Percentiles rank a stretch among this genome's conserved stretches.
Evolutionary conservation across 495 filamentous ascomycete species (phyloP).

Genomic region (Penicillium soppii): DNA sequence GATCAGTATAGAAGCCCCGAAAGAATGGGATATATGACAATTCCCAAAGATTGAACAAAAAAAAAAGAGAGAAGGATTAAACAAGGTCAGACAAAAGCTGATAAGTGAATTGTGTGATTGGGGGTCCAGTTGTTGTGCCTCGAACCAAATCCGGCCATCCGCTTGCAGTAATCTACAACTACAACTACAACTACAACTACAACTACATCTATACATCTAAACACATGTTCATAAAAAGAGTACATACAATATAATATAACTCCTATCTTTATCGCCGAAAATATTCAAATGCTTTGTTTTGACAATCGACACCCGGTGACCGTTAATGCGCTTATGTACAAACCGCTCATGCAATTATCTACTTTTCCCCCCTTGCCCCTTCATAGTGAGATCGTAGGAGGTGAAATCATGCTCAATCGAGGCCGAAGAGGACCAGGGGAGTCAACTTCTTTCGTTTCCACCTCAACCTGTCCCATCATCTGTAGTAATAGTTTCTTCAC

Average conservation of each 20-base stretch:
- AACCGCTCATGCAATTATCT: conserved; percentile 1
- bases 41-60: not conserved
- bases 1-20: not conserved
- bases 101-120: not conserved
- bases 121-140: not conserved
- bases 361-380: too few species aligned
- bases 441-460: conserved; percentile 27
- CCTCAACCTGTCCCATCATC: conserved; percentile 37
- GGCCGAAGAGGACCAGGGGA: conserved; percentile 21
- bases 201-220: not conserved
- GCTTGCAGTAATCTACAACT: conserved; percentile 17
- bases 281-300: not conserved
- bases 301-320: not conserved
- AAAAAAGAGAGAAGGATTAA: not conserved
- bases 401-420: conserved; percentile 5
- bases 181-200: not conserved
- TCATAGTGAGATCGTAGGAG: conserved; percentile 3
- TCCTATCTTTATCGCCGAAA: not conserved
- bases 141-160: conserved; percentile 26
- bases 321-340: conserved; percentile 7
- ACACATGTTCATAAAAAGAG: too few species aligned
- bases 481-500: conserved; percentile 33
- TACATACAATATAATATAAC: too few species aligned
- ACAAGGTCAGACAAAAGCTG: not conserved
- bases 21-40: not conserved